Conservation (phyloP, 2,329 filamentous ascomycete genomes). For the Hymenoscyphus repandus region DNA sequence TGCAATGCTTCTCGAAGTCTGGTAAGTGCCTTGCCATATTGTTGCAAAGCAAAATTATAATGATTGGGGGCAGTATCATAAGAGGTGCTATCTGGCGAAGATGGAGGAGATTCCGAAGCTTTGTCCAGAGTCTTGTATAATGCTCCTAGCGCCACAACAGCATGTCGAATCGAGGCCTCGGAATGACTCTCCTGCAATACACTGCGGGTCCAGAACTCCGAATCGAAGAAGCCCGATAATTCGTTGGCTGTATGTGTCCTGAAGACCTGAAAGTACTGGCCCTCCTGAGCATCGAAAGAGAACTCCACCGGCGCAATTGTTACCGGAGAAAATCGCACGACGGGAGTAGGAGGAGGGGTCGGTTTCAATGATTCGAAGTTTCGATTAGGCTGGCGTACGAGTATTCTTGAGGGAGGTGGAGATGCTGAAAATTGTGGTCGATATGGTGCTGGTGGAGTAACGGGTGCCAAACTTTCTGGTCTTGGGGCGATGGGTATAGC, state of each 20-base stretch:
- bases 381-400: conserved; percentile 3
- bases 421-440: conserved; percentile 4
- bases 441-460: conserved; percentile 1
- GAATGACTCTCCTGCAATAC: conserved; percentile 60
- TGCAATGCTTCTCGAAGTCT: conserved; percentile 42
- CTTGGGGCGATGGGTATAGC: conserved; percentile 23
- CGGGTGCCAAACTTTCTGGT: conserved; percentile 7
- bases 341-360: conserved; percentile 9
- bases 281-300: conserved; percentile 47
- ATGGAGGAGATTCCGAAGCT: conserved; percentile 44
- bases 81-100: conserved; percentile 22
- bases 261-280: conserved; percentile 58
- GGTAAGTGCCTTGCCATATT: conserved; percentile 53
- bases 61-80: conserved; percentile 44
- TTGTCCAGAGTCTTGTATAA: conserved; percentile 63
- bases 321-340: conserved; percentile 13
- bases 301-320: conserved; percentile 27
- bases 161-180: conserved; percentile 57
- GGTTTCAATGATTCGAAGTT: neutral
- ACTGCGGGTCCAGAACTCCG: conserved; percentile 57
- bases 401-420: neutral
- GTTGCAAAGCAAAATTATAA: conserved; percentile 54
- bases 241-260: conserved; percentile 55
- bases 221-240: conserved; percentile 63
- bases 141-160: conserved; percentile 60